Conservation (phyloP, 768 basidiomycete species). For the Kwoniella europaea region DNA sequence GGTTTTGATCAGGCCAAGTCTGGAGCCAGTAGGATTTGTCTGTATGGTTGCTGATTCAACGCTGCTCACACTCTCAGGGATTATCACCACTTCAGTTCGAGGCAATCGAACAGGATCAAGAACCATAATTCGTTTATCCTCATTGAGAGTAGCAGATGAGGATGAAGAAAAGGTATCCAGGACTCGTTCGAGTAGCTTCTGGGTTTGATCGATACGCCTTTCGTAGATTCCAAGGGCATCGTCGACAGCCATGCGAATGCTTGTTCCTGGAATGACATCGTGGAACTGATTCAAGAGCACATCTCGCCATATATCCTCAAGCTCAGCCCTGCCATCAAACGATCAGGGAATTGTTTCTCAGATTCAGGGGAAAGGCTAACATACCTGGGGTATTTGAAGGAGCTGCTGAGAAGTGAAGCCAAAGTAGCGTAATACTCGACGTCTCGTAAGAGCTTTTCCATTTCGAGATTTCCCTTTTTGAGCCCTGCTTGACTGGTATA, state of each 20-base stretch:
- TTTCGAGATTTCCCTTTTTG: conserved; percentile 92
- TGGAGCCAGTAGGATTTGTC: background rate
- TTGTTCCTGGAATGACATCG: conserved; percentile 67
- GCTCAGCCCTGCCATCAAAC: conserved; percentile 50
- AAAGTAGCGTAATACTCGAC: conserved; percentile 80
- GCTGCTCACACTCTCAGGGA: background rate
- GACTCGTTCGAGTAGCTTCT: conserved; percentile 14
- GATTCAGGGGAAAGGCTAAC: conserved; percentile 1
- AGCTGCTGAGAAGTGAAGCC: conserved; percentile 64
- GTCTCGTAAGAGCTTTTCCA: conserved; percentile 86
- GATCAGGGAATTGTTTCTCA: background rate
- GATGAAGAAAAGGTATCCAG: background rate
- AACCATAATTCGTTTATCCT: background rate
- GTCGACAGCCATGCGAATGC: conserved; percentile 85
- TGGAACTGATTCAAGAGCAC: conserved; percentile 63
- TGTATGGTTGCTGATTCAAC: background rate
- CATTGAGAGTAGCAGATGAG: background rate
- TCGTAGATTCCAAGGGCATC: conserved; percentile 69
- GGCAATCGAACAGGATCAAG: conserved; percentile 14
- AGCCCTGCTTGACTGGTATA: conserved; percentile 95
- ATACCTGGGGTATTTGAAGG: conserved; percentile 77
- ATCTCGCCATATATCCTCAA: conserved; percentile 89
- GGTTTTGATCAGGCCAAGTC: conserved; percentile 6
- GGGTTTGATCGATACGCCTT: conserved; percentile 1
- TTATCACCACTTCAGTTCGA: conserved; percentile 1